Conservation (phyloP, 169 alveolate genomes). For the Cardiosporidium cionae region DNA sequence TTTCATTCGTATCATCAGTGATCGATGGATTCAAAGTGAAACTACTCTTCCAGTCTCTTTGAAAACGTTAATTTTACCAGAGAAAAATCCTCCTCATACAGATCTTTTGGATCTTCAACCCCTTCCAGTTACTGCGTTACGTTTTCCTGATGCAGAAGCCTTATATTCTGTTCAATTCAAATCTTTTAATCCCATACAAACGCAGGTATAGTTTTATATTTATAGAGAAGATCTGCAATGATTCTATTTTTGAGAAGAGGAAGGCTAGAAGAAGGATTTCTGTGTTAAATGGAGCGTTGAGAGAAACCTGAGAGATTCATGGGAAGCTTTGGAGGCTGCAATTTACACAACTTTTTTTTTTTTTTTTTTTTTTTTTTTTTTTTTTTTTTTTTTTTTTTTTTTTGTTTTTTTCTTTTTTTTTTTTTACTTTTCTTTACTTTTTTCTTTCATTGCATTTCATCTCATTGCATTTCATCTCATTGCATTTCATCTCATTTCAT, state of each 20-base stretch:
- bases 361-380: neutral
- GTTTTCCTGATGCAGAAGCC: slow-evolving; percentile 68
- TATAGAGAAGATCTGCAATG: neutral
- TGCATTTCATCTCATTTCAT: too few species aligned
- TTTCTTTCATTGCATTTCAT: too few species aligned
- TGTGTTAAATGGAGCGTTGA: too few species aligned
- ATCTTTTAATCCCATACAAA: slow-evolving; percentile 54
- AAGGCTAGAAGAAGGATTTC: too few species aligned
- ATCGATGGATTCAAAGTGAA: slow-evolving; percentile 83
- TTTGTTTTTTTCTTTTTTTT: neutral
- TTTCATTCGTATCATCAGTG: slow-evolving; percentile 91
- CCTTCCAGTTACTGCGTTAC: slow-evolving; percentile 75
- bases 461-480: too few species aligned
- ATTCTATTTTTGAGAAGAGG: too few species aligned
- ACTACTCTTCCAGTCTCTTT: slow-evolving; percentile 69
- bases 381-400: neutral
- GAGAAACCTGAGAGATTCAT: too few species aligned
- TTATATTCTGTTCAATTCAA: slow-evolving; percentile 31
- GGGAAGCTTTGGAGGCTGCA: too few species aligned
- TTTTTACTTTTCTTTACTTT: neutral
- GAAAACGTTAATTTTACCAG: slow-evolving; percentile 84
- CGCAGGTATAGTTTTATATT: slow-evolving; percentile 39
- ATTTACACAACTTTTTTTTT: neutral
- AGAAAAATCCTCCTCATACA: slow-evolving; percentile 81
- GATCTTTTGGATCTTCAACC: slow-evolving; percentile 87